phyloP scores from a whole-genome alignment of 352 stramenopile genomes.

The Pythium rhizo-oryzae region DNA sequence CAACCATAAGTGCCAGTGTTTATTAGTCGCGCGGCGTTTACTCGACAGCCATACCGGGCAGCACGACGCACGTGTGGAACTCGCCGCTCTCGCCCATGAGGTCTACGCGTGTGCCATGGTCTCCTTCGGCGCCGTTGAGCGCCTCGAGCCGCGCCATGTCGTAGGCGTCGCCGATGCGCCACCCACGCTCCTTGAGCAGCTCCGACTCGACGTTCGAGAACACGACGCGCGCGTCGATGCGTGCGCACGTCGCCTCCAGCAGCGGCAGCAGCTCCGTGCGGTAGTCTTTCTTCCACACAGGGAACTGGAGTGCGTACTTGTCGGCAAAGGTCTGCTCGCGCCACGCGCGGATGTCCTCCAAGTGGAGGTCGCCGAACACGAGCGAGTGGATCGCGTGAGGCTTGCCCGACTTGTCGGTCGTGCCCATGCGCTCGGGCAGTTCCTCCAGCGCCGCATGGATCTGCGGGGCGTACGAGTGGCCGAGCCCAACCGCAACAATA shows the following conservation, averaged over 20 bases:
- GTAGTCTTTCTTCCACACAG: conserved; percentile 74
- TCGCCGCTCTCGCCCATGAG: conserved; percentile 90
- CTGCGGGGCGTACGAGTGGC: conserved; percentile 34
- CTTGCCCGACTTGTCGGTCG: conserved; percentile 25
- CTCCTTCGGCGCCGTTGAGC: conserved; percentile 30
- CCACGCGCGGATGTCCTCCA: conserved; percentile 85
- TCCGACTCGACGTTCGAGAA: conserved; percentile 67
- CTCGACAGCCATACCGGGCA: conserved; percentile 56
- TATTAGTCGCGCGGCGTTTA: neutral
- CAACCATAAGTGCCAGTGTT: too few species aligned
- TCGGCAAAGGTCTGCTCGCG: conserved; percentile 62
- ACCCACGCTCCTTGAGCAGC: conserved; percentile 21
- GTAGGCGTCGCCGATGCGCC: conserved; percentile 47
- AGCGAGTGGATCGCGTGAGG: conserved; percentile 44
- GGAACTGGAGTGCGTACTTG: conserved; percentile 66
- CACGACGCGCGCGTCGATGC: conserved; percentile 39
- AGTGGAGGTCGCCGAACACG: conserved; percentile 90
- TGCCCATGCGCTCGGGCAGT: conserved; percentile 26
- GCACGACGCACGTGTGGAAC: conserved; percentile 89
- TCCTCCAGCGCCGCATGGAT: conserved; percentile 36
- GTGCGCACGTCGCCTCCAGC: conserved; percentile 54
- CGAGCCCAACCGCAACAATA: conserved; percentile 62
- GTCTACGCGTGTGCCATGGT: conserved; percentile 44
- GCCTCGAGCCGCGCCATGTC: conserved; percentile 34
- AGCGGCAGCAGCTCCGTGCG: conserved; percentile 66